These are phyloP conservation scores for Coniella lustricola DNA, from an alignment of 2,329 filamentous ascomycete genomes.

Conservation along the genomic window DNA sequence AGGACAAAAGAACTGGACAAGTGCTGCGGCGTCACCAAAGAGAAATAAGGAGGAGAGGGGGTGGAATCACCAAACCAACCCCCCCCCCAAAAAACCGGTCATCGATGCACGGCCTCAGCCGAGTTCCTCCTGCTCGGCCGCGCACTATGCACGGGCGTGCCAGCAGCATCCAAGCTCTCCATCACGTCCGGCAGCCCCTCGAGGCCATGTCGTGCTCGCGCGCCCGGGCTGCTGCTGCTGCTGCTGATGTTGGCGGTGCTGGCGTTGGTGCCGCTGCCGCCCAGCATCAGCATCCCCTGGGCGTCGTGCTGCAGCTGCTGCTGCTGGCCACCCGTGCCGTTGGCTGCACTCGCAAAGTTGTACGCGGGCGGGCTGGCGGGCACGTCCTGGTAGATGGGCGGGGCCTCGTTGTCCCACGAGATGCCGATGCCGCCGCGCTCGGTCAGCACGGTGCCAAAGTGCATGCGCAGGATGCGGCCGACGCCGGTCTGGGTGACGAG, in stretches of 20 bases:
- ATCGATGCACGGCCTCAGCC: constrained; percentile 5
- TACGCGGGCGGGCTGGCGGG: constrained; percentile 77
- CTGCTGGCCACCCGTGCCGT: no score
- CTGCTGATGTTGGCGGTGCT: no score
- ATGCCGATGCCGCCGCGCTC: constrained; percentile 82
- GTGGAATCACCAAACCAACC: no score
- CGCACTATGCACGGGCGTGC: constrained; percentile 1
- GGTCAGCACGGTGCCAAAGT: constrained; percentile 77
- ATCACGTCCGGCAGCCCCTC: constrained; percentile 32
- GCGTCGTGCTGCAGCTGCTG: no score
- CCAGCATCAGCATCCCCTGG: no score
- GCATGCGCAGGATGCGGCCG: constrained; percentile 84
- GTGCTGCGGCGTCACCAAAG: no score
- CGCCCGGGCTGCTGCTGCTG: no score
- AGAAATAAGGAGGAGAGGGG: no score
- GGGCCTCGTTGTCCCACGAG: constrained; percentile 93
- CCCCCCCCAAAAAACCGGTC: not conserved
- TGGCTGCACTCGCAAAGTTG: no score
- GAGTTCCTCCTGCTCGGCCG: constrained; percentile 5
- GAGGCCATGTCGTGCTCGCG: no score
- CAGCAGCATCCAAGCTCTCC: constrained; percentile 26
- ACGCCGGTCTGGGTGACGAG: constrained; percentile 80
- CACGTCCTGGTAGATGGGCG: constrained; percentile 89
- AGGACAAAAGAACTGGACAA: no score
- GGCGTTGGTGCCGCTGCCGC: no score